Conservation (phyloP, 2,329 filamentous ascomycete genomes). For the Thielaviopsis musarum region DNA sequence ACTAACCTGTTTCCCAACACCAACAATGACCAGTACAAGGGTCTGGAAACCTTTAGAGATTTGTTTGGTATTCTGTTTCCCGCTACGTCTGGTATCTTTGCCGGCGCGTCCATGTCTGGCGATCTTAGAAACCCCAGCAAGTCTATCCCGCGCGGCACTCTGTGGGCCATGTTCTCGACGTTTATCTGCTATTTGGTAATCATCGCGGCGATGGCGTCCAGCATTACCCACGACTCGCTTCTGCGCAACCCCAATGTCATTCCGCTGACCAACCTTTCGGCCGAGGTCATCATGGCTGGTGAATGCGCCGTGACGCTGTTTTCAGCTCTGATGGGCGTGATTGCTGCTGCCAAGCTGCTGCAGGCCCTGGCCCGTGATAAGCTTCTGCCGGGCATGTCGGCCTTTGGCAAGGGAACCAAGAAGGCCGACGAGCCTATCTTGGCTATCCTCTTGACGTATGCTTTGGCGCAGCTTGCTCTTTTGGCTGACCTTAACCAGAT, state of each 20-base stretch:
- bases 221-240: conserved; percentile 57
- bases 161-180: conserved; percentile 61
- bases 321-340: conserved; percentile 73
- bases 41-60: conserved; percentile 56
- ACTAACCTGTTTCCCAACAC: conserved; percentile 61
- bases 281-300: conserved; percentile 56
- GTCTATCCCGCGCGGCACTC: conserved; percentile 68
- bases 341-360: conserved; percentile 69
- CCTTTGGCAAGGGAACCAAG: conserved; percentile 58
- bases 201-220: conserved; percentile 61
- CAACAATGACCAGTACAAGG: conserved; percentile 42
- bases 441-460: conserved; percentile 60
- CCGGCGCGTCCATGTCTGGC: conserved; percentile 79
- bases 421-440: conserved; percentile 57
- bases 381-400: conserved; percentile 55
- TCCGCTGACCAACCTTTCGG: conserved; percentile 63
- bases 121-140: conserved; percentile 70
- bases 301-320: conserved; percentile 74
- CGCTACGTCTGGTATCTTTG: conserved; percentile 39
- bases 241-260: conserved; percentile 64
- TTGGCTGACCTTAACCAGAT: conserved; percentile 77
- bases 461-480: conserved; percentile 62
- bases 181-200: conserved; percentile 62
- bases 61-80: conserved; percentile 79
- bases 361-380: conserved; percentile 69